Base-by-base conservation (phyloP, 495 filamentous ascomycete genomes). In the Cercophora sp. region DNA sequence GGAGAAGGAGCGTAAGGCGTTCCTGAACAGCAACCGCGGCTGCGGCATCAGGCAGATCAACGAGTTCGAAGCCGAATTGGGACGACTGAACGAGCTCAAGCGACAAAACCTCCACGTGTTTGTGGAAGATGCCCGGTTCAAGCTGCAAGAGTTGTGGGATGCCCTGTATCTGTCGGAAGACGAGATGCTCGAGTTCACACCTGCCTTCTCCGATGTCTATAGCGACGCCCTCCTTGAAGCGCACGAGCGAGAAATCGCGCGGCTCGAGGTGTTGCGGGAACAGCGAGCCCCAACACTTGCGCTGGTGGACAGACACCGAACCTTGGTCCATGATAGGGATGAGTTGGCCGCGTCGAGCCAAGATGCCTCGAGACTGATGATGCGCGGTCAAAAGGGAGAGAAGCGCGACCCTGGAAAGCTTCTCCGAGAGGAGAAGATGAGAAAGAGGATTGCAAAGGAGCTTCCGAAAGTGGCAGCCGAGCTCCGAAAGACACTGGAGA, bases 351-450 rank as follows among this genome's bases (percentile, higher is more conserved):
- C 84, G 18, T 91, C 91, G 0, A 92, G 88, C 59, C 89, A 94
- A 60, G 94, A 99, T 73, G 90, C 94, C 23, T 96, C 91, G 19
- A 85, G 93, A 22, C 76, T 99, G 11, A 88, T 96, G 83, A 79
- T 80, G 53, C 87, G 91, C 32, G 91, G 91, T 2, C 83, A 85
- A 49, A 96, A 92, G 70, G 87, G 90, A 43, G 90, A 96, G 67
- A 85, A 82, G 61, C 86, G 93, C 59, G 93, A 99, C 67, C 93
- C 93, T 0, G 91, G 89, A 23, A 89, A 94, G 67, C 76, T 99
- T n/a, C 73, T 99, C 24, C 80, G 93, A 20, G 93, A 99, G 64
- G 93, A 99, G 73, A 97, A 96, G 78, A 93, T 96, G 89, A 82
- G 93, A 34, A 99, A 97, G 79, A 77, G 91, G 22, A 95, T 97